Evolutionary conservation across 345 rosid genomes (phyloP).

Genomic region (Eutrema heterophyllum): DNA sequence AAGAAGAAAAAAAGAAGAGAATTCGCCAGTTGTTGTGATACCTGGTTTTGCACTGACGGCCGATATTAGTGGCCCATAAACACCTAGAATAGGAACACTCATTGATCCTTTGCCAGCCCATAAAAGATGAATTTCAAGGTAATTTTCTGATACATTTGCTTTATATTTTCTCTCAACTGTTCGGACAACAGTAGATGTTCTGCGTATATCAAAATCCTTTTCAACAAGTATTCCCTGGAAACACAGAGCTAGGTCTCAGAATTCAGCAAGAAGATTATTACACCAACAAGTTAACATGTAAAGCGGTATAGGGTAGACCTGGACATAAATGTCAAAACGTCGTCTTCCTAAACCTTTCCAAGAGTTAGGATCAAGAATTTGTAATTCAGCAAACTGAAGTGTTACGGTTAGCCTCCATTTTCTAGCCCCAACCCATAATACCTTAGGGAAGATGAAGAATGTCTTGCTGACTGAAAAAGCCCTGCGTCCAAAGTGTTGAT

Average conservation of each 20-base stretch:
- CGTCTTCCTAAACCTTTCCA: constrained; percentile 39
- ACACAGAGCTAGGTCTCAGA: neutral
- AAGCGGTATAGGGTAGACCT: constrained; percentile 23
- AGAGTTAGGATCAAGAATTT: neutral
- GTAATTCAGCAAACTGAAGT: constrained; percentile 29
- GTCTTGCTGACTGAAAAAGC: constrained; percentile 36
- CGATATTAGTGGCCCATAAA: constrained; percentile 34
- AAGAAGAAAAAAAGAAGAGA: neutral
- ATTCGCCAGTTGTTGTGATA: neutral
- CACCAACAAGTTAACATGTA: neutral
- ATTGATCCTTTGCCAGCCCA: constrained; percentile 35
- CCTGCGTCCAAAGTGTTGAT: constrained; percentile 29
- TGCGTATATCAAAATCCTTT: neutral
- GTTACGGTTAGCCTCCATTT: constrained; percentile 27
- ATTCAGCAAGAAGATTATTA: neutral
- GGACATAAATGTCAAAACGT: constrained; percentile 26
- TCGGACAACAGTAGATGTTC: constrained; percentile 23
- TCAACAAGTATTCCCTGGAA: constrained; percentile 37
- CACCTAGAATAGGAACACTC: constrained; percentile 24
- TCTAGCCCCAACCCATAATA: neutral
- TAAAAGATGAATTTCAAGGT: constrained; percentile 33
- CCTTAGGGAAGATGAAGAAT: constrained; percentile 32
- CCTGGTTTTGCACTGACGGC: constrained; percentile 63
- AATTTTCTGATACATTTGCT: constrained; percentile 26
- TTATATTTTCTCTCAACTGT: constrained; percentile 24